These are phyloP conservation scores for Exserohilum turcica DNA, from an alignment of 2,329 filamentous ascomycete genomes.

Conservation along the genomic window DNA sequence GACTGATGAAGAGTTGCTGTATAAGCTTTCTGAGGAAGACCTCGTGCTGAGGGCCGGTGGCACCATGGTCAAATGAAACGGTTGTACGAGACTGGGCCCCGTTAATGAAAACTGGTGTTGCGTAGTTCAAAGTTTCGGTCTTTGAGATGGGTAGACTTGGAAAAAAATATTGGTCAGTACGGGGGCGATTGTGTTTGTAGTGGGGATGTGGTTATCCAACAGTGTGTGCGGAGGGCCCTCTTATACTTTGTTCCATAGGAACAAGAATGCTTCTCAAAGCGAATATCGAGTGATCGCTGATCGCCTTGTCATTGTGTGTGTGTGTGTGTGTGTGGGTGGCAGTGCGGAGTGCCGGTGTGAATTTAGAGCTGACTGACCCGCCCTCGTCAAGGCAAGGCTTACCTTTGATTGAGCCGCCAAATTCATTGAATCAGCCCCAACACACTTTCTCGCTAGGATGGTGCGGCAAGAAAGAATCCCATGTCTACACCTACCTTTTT, in stretches of 20 bases:
- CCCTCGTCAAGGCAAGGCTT: slow-evolving; percentile 26
- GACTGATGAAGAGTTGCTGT: slow-evolving; percentile 29
- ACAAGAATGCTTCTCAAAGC: background rate
- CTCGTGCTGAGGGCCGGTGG: slow-evolving; percentile 31
- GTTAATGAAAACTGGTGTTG: background rate
- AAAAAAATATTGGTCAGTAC: background rate
- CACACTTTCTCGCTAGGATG: slow-evolving; percentile 20
- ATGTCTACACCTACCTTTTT: slow-evolving; percentile 18
- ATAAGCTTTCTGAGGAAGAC: slow-evolving; percentile 41
- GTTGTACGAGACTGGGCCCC: background rate
- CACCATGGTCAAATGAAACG: slow-evolving; percentile 26
- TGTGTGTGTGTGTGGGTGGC: background rate
- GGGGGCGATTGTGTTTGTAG: background rate
- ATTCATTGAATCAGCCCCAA: slow-evolving; percentile 12
- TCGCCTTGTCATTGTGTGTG: slow-evolving; percentile 6
- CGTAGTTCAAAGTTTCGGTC: background rate
- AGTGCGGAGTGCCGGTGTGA: slow-evolving; percentile 11
- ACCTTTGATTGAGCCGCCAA: slow-evolving; percentile 19
- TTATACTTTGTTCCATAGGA: slow-evolving; percentile 9
- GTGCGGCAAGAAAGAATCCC: slow-evolving; percentile 25
- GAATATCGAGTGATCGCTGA: slow-evolving; percentile 6
- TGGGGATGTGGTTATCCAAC: background rate
- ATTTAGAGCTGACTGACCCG: slow-evolving; percentile 41
- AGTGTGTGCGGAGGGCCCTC: slow-evolving; percentile 8
- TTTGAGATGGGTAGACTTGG: background rate